Percentiles rank a stretch among this genome's conserved stretches.
Conservation (phyloP, 768 basidiomycete genomes). For the Sistotremastrum suecicum region DNA sequence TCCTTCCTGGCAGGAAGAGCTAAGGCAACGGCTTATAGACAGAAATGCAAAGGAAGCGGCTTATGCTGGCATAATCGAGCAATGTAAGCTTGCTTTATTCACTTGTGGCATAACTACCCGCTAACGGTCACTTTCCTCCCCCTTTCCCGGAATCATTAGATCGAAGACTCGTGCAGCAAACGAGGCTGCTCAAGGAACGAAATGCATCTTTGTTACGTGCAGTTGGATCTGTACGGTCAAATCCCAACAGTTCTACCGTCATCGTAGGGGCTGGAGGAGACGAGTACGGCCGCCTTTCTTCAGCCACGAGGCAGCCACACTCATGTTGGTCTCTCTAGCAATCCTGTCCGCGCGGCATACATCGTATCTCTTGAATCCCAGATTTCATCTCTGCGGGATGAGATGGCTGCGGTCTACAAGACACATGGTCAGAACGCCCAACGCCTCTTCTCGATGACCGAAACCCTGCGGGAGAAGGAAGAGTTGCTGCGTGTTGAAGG, state of each 20-base stretch:
- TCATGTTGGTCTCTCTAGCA: conserved; percentile 27
- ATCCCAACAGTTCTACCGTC: conserved; percentile 48
- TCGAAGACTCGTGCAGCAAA: conserved; percentile 82
- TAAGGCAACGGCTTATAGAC: conserved; percentile 66
- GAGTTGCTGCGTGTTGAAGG: conserved; percentile 71
- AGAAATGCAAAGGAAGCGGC: conserved; percentile 73
- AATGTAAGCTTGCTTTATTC: conserved; percentile 46
- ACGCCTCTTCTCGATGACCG: conserved; percentile 83
- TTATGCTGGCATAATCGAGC: conserved; percentile 77
- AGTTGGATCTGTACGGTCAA: conserved; percentile 55
- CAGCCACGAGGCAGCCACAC: not conserved
- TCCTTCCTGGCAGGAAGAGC: conserved; percentile 72
- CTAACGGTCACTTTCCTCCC: conserved; percentile 7
- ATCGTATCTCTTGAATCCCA: conserved; percentile 87
- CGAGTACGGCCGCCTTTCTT: conserved; percentile 41
- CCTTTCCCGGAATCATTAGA: conserved; percentile 34
- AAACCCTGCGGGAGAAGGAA: conserved; percentile 88
- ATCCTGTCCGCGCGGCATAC: conserved; percentile 78
- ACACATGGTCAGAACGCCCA: conserved; percentile 94
- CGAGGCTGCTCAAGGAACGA: conserved; percentile 81
- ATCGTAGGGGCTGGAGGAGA: conserved; percentile 47
- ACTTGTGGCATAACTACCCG: conserved; percentile 6
- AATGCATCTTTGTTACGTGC: conserved; percentile 82
- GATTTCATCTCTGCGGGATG: conserved; percentile 81
- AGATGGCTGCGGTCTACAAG: conserved; percentile 90